Base-by-base conservation (phyloP, 129 eudicot genomes). In the Tanacetum coccineum region DNA sequence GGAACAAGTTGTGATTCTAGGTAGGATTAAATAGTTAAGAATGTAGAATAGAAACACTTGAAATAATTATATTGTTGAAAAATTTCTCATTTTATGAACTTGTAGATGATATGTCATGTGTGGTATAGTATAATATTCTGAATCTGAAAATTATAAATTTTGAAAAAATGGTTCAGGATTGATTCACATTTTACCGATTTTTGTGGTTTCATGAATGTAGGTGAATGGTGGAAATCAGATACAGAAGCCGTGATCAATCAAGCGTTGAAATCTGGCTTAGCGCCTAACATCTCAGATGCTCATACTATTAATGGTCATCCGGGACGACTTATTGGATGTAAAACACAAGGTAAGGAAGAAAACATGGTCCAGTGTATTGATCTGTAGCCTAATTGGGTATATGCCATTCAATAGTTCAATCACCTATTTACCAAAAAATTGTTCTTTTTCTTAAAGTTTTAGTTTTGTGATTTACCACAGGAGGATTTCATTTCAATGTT, bases 201-300 rank as follows among this genome's bases (percentile, higher is more conserved):
- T 3, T 48, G 53, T 28, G 0, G 4, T 9, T 62, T 26, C 1
- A 22, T 40, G 32, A 48, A 3, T 12, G 14, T 21, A 82, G 93
- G 93, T 32, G 88, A 86, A 46, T 86, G 88, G 93, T 86, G 85
- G 84, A 86, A 82, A 39, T 76, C 69, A n/a, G 86, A 86, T 46
- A 75, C 88, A 0, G 86, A 83, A 48, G 86, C 89, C 2, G 82
- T 86, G 19, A 83, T 86, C 21, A 83, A 49, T 69, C 94, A 86
- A 57, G 86, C 88, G 12, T 78, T 80, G 50, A 83, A 78, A 64
- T 80, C 84, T 0, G 93, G 93, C 21, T 84, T 69, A 0, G 84
- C 81, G n/a, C 94, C 94, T 1, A 83, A 83, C 49, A 81, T 75
- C 11, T 86, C 88, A 0, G 88, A 86, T 69, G 79, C 92, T 8